phyloP scores from a whole-genome alignment of 306 rosid species.

The Rosa lucieae region DNA sequence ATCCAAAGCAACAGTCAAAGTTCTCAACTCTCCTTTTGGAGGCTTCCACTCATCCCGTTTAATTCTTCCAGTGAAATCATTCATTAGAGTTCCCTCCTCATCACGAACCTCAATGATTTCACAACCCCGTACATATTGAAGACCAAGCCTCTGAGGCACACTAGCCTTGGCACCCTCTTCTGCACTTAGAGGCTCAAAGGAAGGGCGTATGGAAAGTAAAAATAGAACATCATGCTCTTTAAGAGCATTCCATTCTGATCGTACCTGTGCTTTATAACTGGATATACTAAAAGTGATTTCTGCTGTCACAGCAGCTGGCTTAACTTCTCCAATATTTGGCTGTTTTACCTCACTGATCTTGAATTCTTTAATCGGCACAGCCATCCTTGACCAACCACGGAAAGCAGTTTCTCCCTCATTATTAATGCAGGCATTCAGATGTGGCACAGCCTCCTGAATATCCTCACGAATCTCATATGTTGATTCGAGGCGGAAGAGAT shows the following conservation, averaged over 20 bases:
- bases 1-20: constrained; percentile 93
- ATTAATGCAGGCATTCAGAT: constrained; percentile 87
- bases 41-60: constrained; percentile 99
- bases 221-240: constrained; percentile 95
- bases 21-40: constrained; percentile 95
- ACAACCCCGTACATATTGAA: constrained; percentile 92
- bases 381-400: constrained; percentile 99
- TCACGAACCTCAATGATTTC: constrained; percentile 88
- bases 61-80: constrained; percentile 90
- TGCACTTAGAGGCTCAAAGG: constrained; percentile 85
- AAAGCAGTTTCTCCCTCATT: constrained; percentile 86
- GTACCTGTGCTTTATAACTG: constrained; percentile 81
- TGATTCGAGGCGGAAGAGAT: constrained; percentile 96
- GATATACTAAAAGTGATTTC: constrained; percentile 82
- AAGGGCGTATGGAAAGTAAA: constrained; percentile 82
- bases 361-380: constrained; percentile 83
- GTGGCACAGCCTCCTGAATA: constrained; percentile 95
- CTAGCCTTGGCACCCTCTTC: constrained; percentile 88
- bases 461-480: constrained; percentile 99
- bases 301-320: constrained; percentile 92
- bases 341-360: constrained; percentile 81
- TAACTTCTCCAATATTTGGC: constrained; percentile 98
- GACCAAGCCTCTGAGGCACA: constrained; percentile 92
- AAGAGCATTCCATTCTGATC: constrained; percentile 97
- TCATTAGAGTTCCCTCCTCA: constrained; percentile 93